A percentile compares a stretch with the other conserved stretches of the same genome.
These are phyloP conservation scores for Epichloe uncinata DNA, from an alignment of 2,329 filamentous ascomycete genomes.

Conservation along the genomic window DNA sequence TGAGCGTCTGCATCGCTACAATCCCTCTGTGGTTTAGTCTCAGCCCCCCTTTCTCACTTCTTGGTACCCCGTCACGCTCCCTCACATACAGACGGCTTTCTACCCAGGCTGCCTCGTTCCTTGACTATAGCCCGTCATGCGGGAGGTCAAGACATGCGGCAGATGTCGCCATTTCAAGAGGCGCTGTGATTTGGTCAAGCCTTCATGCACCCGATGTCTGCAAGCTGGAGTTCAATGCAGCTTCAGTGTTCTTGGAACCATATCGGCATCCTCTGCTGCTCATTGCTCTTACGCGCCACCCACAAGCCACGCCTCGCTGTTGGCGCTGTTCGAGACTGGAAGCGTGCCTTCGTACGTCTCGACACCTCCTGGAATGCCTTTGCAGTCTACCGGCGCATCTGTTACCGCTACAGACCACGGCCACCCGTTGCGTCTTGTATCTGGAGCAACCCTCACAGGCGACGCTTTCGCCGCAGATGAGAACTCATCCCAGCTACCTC, in stretches of 20 bases:
- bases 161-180: constrained; percentile 24
- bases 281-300: neutral
- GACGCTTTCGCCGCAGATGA: too few species aligned
- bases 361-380: neutral
- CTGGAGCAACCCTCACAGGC: too few species aligned
- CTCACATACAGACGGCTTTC: neutral
- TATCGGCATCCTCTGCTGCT: neutral
- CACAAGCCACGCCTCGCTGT: neutral
- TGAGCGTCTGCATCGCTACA: too few species aligned
- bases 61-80: too few species aligned
- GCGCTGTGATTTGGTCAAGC: constrained; percentile 22
- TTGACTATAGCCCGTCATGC: constrained; percentile 8
- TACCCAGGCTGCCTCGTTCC: too few species aligned
- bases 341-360: neutral
- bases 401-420: too few species aligned
- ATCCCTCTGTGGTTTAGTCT: too few species aligned
- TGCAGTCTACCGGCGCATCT: too few species aligned
- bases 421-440: too few species aligned
- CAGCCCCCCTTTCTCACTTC: too few species aligned
- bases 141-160: constrained; percentile 23
- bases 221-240: constrained; percentile 21
- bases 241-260: constrained; percentile 11
- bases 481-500: too few species aligned
- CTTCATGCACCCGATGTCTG: constrained; percentile 21
- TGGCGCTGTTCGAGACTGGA: neutral